phyloP scores from a whole-genome alignment of 139 green algal species.

The Deuterostichococcus epilithicus region DNA sequence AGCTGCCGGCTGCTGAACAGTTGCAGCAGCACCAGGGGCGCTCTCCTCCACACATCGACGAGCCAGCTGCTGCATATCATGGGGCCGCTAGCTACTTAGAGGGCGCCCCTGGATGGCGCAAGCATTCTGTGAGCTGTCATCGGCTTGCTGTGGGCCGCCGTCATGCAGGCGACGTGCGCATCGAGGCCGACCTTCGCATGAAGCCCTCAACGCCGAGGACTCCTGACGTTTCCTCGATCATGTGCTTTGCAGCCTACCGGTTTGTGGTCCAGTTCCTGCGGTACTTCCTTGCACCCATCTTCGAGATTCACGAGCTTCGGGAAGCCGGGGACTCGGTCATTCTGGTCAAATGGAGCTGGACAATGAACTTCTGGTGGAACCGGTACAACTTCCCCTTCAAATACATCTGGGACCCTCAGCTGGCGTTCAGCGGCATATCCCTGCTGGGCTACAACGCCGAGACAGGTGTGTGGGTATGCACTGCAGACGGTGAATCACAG shows the following conservation, averaged over 20 bases:
- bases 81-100: no score
- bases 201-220: no score
- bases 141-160: no score
- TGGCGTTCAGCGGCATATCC: slow-evolving; percentile 18
- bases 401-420: slow-evolving; percentile 20
- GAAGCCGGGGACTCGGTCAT: slow-evolving; percentile 1
- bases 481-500: not conserved
- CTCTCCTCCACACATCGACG: no score
- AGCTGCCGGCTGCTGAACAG: no score
- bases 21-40: no score
- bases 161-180: no score
- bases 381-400: slow-evolving; percentile 19
- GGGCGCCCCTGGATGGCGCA: no score
- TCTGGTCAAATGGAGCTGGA: slow-evolving; percentile 24
- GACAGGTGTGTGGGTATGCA: not conserved
- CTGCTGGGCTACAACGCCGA: slow-evolving; percentile 22
- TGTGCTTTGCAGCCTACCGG: slow-evolving; percentile 19
- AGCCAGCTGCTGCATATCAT: no score
- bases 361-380: slow-evolving; percentile 33
- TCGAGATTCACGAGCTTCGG: slow-evolving; percentile 5
- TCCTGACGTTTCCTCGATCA: no score
- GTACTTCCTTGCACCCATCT: slow-evolving; percentile 25
- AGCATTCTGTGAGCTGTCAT: no score
- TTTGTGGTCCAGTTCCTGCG: slow-evolving; percentile 14
- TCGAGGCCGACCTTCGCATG: no score